These are phyloP conservation scores for Lactarius pseudohatsudake DNA, from an alignment of 768 basidiomycete species.

Conservation along the genomic window DNA sequence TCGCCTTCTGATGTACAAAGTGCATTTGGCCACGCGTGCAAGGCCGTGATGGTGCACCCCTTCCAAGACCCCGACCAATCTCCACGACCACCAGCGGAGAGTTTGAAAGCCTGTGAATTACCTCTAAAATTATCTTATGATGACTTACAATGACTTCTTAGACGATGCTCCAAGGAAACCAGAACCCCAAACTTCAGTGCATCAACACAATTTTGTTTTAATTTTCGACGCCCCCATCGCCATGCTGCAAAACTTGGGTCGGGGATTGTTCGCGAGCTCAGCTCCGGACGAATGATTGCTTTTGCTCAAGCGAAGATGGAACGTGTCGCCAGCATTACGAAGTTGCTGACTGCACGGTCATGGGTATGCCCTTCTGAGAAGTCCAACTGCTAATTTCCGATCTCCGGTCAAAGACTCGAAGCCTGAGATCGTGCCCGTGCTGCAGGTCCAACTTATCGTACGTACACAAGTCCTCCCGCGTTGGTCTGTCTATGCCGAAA, in stretches of 20 bases:
- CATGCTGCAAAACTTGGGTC: neutral
- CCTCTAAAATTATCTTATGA: neutral
- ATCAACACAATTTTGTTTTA: neutral
- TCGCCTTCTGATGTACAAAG: neutral
- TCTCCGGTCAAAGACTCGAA: neutral
- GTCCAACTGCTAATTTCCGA: neutral
- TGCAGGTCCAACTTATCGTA: neutral
- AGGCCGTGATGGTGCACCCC: neutral
- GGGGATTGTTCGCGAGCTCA: neutral
- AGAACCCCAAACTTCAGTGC: neutral
- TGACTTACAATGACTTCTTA: too few relatives aligned
- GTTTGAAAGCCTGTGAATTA: neutral
- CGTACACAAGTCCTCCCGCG: neutral
- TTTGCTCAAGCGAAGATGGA: neutral
- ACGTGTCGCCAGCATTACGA: neutral
- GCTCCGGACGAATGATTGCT: neutral
- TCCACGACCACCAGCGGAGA: neutral
- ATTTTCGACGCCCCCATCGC: neutral
- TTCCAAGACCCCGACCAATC: neutral
- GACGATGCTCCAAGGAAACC: neutral
- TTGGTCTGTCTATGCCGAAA: neutral
- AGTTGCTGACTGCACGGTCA: neutral
- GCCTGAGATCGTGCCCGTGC: neutral
- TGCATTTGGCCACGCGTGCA: neutral
- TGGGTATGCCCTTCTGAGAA: neutral